These are phyloP conservation scores for Oidiodendron maius DNA, from an alignment of 495 filamentous ascomycete genomes.

Conservation along the genomic window DNA sequence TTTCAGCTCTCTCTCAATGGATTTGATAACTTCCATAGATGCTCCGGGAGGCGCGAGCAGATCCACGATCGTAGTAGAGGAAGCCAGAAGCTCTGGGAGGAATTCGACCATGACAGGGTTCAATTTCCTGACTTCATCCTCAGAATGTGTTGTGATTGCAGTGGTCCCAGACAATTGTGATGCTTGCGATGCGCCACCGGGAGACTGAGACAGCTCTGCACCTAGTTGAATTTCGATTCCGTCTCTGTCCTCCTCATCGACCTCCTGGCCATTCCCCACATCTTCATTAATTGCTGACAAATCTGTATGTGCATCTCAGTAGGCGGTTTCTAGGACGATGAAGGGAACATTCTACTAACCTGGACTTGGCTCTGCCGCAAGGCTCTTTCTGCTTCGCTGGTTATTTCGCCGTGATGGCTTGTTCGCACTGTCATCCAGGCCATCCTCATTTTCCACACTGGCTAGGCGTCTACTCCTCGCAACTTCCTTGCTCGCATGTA, in stretches of 20 bases:
- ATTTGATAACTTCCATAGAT: constrained; percentile 17
- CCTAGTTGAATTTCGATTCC: not conserved
- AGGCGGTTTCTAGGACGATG: not conserved
- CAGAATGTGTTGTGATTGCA: constrained; percentile 23
- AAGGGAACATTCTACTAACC: not conserved
- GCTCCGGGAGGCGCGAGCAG: constrained; percentile 25
- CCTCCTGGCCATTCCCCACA: constrained; percentile 3
- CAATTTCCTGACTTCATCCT: constrained; percentile 25
- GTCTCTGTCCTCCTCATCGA: constrained; percentile 2
- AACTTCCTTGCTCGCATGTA: constrained; percentile 1
- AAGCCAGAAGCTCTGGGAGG: constrained; percentile 26
- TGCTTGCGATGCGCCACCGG: constrained; percentile 26
- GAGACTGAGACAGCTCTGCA: constrained; percentile 19
- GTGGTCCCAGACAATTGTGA: constrained; percentile 40
- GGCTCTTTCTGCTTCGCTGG: constrained; percentile 6
- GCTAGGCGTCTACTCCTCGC: constrained; percentile 24
- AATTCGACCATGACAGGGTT: constrained; percentile 26
- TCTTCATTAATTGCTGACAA: constrained; percentile 32
- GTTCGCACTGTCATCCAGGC: constrained; percentile 13
- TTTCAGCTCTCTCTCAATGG: constrained; percentile 23
- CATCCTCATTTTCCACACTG: constrained; percentile 25
- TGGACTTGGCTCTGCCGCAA: constrained; percentile 4
- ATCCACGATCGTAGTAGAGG: constrained; percentile 23
- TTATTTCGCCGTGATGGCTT: constrained; percentile 1
- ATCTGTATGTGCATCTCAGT: constrained; percentile 19